phyloP scores from a whole-genome alignment of 257 asterid genomes.

The Solanum raphanifolium region DNA sequence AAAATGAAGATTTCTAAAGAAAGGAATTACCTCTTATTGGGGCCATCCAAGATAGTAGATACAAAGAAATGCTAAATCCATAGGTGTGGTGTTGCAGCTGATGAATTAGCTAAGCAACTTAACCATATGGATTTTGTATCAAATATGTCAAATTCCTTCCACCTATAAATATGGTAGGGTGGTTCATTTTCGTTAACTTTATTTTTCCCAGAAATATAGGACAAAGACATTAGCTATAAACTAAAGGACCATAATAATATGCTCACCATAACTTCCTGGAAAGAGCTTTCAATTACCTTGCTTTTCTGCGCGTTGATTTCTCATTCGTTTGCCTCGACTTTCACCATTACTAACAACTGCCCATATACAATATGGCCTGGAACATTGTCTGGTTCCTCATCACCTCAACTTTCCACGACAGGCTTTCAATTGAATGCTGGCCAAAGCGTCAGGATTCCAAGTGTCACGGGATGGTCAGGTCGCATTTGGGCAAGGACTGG shows the following conservation, averaged over 20 bases:
- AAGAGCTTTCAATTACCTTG: constrained; percentile 6
- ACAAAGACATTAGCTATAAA: background rate
- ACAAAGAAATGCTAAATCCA: constrained; percentile 71
- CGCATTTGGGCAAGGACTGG: constrained; percentile 84
- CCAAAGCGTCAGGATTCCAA: constrained; percentile 38
- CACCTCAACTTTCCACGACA: constrained; percentile 57
- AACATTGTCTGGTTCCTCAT: constrained; percentile 61
- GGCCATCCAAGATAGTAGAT: constrained; percentile 27
- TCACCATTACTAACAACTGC: constrained; percentile 51
- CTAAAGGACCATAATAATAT: background rate
- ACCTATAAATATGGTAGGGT: constrained; percentile 29
- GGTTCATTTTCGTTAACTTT: background rate
- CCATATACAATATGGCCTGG: constrained; percentile 82
- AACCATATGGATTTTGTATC: background rate
- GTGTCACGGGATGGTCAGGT: constrained; percentile 69
- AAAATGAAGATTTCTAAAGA: constrained; percentile 18
- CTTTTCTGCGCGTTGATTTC: constrained; percentile 10
- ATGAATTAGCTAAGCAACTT: constrained; percentile 26
- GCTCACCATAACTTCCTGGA: constrained; percentile 25
- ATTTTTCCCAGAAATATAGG: background rate
- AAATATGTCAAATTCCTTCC: background rate
- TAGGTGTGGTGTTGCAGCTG: constrained; percentile 33
- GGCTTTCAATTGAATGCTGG: constrained; percentile 66
- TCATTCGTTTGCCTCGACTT: constrained; percentile 29
- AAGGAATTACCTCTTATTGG: constrained; percentile 45